Base-by-base conservation (phyloP, 768 basidiomycete species). In the Lentinula edodes region DNA sequence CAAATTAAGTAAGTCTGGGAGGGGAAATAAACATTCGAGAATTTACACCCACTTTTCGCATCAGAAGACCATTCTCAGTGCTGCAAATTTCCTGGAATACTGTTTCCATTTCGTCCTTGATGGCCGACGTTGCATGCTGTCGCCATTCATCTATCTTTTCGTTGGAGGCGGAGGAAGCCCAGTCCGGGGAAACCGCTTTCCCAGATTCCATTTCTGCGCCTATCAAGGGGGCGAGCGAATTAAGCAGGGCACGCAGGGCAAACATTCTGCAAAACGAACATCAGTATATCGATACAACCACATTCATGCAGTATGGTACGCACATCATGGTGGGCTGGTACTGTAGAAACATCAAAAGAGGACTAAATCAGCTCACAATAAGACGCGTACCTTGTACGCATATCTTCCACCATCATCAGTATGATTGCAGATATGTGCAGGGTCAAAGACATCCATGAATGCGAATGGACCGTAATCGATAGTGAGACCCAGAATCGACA, bases 391-490 rank as follows among this genome's bases (percentile, higher is more conserved):
- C 65, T 75, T 79, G 74, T 92, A 95, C 1, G 90, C 80, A 66
- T 94, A 95, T 48, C 92, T 80, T 15, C 90, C 90, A 60, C 78
- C 80, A 52, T 83, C 82, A 67, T 97, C 94, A 1, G 85, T 84
- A 71, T 95, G 93, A 66, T 95, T 98, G 77, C 95, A 98, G 58
- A 98, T 88, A 66, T 97, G 95, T 56, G 78, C 75, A 0, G 84
- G 71, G 65, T 96, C 88, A 66, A 90, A 98, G 3, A 94, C 84
- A 69, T 98, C 95, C 95, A 96, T 97, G 75, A 93, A 95, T 0
- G 93, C 91, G 65, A 89, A 97, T 35, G 95, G 95, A 80, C 87
- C 89, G 61, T 89, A 92, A 68, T 91, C 90, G 61, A 90, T 90
- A 0, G 90, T 91, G 62, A 91, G 70, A 2, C 90, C 90, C 35